A percentile compares a stretch with the other conserved stretches of the same genome.
phyloP scores from a whole-genome alignment of 2,329 filamentous ascomycete species.

The Plectosphaerella plurivora region DNA sequence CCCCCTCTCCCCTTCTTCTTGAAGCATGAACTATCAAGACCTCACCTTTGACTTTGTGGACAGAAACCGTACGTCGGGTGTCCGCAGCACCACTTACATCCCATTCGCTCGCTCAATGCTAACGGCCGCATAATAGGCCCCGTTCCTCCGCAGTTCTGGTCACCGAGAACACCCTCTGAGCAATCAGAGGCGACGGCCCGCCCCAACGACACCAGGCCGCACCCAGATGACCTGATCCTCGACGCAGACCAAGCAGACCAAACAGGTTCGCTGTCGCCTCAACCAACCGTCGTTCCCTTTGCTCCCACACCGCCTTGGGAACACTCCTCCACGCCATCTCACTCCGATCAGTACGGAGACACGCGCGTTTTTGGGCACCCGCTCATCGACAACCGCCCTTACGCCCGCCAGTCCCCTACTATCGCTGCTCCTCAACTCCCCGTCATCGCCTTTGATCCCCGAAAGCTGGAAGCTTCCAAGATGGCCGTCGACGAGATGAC shows the following conservation, averaged over 20 bases:
- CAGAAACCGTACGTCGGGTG: not conserved
- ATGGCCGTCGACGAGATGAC: slow-evolving; percentile 18
- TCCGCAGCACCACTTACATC: not conserved
- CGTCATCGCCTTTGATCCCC: slow-evolving; percentile 1
- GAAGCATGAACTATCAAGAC: slow-evolving; percentile 5
- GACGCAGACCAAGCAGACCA: slow-evolving; percentile 16
- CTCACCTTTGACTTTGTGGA: slow-evolving; percentile 2
- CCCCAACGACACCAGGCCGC: slow-evolving; percentile 8
- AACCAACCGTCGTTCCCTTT: slow-evolving; percentile 27
- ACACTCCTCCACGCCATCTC: slow-evolving; percentile 11
- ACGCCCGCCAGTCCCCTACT: slow-evolving; percentile 12
- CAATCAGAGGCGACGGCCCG: slow-evolving; percentile 14
- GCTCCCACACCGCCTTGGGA: slow-evolving; percentile 33
- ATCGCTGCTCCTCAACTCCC: slow-evolving; percentile 10
- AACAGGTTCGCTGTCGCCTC: slow-evolving; percentile 25
- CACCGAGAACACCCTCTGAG: slow-evolving; percentile 14
- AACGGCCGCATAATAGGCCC: slow-evolving; percentile 13
- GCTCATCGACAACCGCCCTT: slow-evolving; percentile 14
- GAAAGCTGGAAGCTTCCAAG: not conserved
- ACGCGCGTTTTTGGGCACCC: slow-evolving; percentile 33
- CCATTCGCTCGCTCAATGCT: slow-evolving; percentile 7
- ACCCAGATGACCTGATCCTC: slow-evolving; percentile 14
- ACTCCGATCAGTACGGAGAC: slow-evolving; percentile 33
- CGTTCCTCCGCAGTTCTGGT: slow-evolving; percentile 13
- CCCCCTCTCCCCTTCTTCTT: not conserved